Evolutionary conservation across 192 early-diverging fungal genomes (phyloP).

Genomic region (Backusella liffmaniae): DNA sequence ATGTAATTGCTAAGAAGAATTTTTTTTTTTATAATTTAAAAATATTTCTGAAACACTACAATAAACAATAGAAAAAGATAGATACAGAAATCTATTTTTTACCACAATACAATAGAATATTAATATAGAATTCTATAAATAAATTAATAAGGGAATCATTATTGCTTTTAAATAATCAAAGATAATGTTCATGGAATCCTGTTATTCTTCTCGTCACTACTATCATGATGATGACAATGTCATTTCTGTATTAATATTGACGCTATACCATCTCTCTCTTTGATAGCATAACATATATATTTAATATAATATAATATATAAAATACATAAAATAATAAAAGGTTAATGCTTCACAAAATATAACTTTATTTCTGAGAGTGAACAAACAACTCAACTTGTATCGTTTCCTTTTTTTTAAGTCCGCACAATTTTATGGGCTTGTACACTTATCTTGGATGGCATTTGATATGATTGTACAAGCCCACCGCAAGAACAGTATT

Average conservation of each 20-base stretch:
- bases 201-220: not conserved
- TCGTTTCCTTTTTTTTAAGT: not conserved
- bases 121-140: not conserved
- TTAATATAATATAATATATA: too few species aligned
- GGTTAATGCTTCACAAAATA: not conserved
- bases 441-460: too few species aligned
- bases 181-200: not conserved
- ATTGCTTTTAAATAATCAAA: not conserved
- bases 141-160: not conserved
- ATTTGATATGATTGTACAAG: too few species aligned
- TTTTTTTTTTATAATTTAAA: not conserved
- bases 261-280: not conserved
- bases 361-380: not conserved
- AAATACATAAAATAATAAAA: too few species aligned
- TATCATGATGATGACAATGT: not conserved
- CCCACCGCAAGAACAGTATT: too few species aligned
- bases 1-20: not conserved
- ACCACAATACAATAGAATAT: not conserved
- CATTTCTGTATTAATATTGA: not conserved
- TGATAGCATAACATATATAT: not conserved
- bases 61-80: not conserved
- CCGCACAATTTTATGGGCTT: too few species aligned
- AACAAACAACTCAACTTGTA: not conserved
- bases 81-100: not conserved
- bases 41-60: not conserved